These are phyloP conservation scores for Chrysochromulina parva DNA, from an alignment of 78 protist genomes.

Conservation along the genomic window DNA sequence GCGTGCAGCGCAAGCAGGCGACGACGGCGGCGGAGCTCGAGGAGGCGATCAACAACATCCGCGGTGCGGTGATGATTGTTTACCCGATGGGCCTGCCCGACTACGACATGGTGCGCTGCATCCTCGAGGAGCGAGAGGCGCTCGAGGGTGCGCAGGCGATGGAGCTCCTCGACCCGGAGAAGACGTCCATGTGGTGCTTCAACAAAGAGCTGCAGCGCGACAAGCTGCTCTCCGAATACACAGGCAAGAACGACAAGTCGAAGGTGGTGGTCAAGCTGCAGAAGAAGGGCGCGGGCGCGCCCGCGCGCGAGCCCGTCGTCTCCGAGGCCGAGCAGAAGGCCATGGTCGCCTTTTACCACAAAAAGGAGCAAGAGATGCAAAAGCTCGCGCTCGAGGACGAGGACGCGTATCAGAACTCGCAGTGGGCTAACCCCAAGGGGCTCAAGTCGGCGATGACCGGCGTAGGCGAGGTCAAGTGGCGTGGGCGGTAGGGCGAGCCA, in stretches of 20 bases:
- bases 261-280: conserved; percentile 17
- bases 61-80: conserved; percentile 24
- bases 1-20: background rate
- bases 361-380: background rate
- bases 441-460: conserved; percentile 10
- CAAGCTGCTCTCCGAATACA: background rate
- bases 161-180: background rate
- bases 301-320: conserved; percentile 16
- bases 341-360: conserved; percentile 15
- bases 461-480: background rate
- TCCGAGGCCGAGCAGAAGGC: background rate
- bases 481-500: background rate
- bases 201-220: background rate
- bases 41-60: background rate
- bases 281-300: conserved; percentile 32
- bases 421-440: conserved; percentile 12
- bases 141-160: background rate
- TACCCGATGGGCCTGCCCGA: conserved; percentile 26
- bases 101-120: background rate
- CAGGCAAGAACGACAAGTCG: conserved; percentile 8
- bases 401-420: background rate
- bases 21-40: background rate
- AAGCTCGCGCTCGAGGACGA: background rate
- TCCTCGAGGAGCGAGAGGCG: background rate
- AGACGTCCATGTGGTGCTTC: background rate